phyloP scores from a whole-genome alignment of 441 rosid species.

The Populus hybrid region DNA sequence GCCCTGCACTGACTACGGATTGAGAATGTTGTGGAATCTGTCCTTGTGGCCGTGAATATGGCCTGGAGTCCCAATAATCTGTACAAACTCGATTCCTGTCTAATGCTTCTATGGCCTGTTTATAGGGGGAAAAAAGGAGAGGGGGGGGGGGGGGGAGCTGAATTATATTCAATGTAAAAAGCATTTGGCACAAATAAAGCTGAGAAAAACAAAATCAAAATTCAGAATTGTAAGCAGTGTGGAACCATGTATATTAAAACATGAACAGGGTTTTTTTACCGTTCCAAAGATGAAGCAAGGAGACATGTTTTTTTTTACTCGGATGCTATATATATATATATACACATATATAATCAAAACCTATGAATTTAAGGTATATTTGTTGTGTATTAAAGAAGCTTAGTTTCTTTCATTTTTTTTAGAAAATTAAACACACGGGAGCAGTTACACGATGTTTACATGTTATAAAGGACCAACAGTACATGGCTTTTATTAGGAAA shows the following conservation, averaged over 20 bases:
- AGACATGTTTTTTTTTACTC: too few species aligned
- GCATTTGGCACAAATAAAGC: neutral
- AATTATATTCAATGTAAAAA: neutral
- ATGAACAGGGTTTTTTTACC: neutral
- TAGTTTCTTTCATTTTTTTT: too few species aligned
- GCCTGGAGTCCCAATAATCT: constrained; percentile 94
- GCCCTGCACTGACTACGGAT: constrained; percentile 25
- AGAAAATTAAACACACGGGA: neutral
- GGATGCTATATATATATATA: too few species aligned
- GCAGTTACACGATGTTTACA: too few species aligned
- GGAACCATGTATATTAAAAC: neutral
- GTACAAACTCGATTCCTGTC: constrained; percentile 79
- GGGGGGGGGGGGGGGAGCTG: neutral
- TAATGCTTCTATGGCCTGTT: constrained; percentile 90
- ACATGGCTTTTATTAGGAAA: neutral
- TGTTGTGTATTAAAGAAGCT: neutral
- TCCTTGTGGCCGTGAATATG: constrained; percentile 82
- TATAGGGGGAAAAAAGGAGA: neutral
- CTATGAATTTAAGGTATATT: neutral
- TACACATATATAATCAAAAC: neutral
- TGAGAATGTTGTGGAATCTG: constrained; percentile 59
- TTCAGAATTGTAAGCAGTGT: neutral
- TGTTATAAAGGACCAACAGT: neutral
- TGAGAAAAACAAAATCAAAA: neutral
- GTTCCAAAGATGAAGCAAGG: neutral